These are phyloP conservation scores for Alisma plantagoaquatica DNA, from an alignment of 106 monocot species.

Conservation along the genomic window DNA sequence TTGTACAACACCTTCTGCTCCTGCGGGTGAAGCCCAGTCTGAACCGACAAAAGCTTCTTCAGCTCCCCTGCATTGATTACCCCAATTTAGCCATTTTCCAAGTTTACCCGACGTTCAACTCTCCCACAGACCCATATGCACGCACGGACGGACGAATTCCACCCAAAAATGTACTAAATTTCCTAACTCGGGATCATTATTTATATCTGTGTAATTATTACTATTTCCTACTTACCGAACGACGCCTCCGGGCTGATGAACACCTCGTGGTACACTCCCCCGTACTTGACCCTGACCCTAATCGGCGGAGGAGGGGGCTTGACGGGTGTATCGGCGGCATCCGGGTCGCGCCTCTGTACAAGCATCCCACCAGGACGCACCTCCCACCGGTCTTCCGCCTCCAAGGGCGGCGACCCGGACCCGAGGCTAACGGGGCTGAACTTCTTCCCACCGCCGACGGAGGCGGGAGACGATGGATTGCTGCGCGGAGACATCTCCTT, in stretches of 20 bases:
- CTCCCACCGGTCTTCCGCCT: conserved; percentile 68
- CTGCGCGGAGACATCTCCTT: too few species aligned
- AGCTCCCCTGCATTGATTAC: conserved; percentile 49
- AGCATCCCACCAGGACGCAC: conserved; percentile 93
- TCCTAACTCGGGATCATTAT: neutral
- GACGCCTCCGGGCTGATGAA: conserved; percentile 60
- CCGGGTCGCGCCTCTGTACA: conserved; percentile 68
- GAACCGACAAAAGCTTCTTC: conserved; percentile 66
- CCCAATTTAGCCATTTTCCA: neutral
- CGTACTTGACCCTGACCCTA: conserved; percentile 74
- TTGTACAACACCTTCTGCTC: conserved; percentile 83
- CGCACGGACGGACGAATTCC: neutral
- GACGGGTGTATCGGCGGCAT: conserved; percentile 3
- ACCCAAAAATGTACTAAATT: neutral
- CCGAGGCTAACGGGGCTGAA: neutral
- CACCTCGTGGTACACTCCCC: conserved; percentile 62
- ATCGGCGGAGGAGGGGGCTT: conserved; percentile 40
- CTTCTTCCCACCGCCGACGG: too few species aligned
- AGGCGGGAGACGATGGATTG: neutral
- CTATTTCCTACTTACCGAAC: conserved; percentile 45
- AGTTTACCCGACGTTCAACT: neutral
- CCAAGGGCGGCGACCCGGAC: conserved; percentile 7
- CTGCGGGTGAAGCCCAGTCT: conserved; percentile 62
- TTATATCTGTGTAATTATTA: too few species aligned
- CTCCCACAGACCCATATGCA: neutral